These are phyloP conservation scores for Priceomyces carsonii DNA, from an alignment of 805 yeast genomes.

Conservation along the genomic window DNA sequence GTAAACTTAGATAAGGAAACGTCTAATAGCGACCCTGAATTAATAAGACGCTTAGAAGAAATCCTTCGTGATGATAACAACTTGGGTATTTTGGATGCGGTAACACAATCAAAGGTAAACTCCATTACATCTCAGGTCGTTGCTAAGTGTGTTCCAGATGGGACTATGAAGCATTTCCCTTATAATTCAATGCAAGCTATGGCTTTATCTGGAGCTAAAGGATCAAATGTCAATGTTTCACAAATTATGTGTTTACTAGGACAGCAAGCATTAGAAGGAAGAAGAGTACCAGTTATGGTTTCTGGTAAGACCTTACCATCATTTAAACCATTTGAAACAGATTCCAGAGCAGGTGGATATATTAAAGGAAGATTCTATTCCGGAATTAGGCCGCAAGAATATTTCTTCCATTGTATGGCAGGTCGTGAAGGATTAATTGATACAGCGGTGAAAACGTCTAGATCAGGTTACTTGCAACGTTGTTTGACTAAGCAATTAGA, in stretches of 20 bases:
- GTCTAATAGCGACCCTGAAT: constrained; percentile 61
- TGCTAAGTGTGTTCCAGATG: constrained; percentile 90
- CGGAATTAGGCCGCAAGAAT: constrained; percentile 97
- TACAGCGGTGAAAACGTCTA: constrained; percentile 97
- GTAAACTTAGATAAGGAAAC: constrained; percentile 69
- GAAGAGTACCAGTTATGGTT: constrained; percentile 99
- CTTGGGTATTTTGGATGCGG: constrained; percentile 92
- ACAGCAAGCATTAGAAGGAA: constrained; percentile 98
- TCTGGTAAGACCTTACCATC: constrained; percentile 97
- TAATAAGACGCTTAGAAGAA: constrained; percentile 87
- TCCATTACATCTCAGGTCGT: constrained; percentile 94
- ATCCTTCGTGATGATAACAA: constrained; percentile 91
- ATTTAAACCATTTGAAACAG: constrained; percentile 94
- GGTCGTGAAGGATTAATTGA: constrained; percentile 99
- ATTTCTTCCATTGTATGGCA: constrained; percentile 99
- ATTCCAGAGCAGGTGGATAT: constrained; percentile 98
- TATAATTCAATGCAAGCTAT: constrained; percentile 96
- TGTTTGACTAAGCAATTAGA: constrained; percentile 97
- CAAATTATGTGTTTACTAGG: constrained; percentile 99
- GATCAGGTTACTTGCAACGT: constrained; percentile 97
- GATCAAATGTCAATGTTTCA: constrained; percentile 96
- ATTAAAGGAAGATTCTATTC: constrained; percentile 96
- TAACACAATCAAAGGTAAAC: constrained; percentile 90
- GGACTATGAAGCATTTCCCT: constrained; percentile 95
- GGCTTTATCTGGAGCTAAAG: constrained; percentile 99